A percentile compares a stretch with the other conserved stretches of the same genome.
Conservation (phyloP, 257 asterid species). For the Linderniella brevidens region DNA sequence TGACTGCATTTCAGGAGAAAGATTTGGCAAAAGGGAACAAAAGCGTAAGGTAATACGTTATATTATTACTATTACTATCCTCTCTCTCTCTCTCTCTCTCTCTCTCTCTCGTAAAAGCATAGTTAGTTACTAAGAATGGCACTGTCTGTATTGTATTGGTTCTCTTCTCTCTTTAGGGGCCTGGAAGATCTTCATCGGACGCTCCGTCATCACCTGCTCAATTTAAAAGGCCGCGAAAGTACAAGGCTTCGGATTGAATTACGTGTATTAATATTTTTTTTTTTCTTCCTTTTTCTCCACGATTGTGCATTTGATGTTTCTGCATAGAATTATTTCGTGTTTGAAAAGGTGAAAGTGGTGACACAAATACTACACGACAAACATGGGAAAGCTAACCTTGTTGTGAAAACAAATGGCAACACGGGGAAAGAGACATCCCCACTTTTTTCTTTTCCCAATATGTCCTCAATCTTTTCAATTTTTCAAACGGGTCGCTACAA, state of each 20-base stretch:
- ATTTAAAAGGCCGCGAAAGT: constrained; percentile 79
- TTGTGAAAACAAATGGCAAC: too few relatives aligned
- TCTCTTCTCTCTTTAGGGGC: constrained; percentile 32
- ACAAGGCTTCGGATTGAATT: constrained; percentile 39
- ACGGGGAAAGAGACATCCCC: too few relatives aligned
- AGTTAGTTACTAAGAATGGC: background rate
- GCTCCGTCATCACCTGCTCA: constrained; percentile 85
- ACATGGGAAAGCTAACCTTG: too few relatives aligned
- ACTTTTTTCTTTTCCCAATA: too few relatives aligned
- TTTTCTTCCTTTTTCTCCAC: background rate
- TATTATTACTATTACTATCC: too few relatives aligned
- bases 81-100: background rate
- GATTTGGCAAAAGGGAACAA: constrained; percentile 63
- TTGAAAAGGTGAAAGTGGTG: too few relatives aligned
- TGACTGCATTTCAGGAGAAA: constrained; percentile 43
- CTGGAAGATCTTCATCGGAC: constrained; percentile 58
- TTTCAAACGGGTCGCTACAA: too few relatives aligned
- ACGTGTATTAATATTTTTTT: background rate
- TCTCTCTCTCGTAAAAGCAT: background rate
- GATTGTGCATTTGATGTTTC: too few relatives aligned
- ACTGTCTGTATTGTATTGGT: background rate
- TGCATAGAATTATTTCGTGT: too few relatives aligned
- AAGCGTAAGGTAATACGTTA: constrained; percentile 59
- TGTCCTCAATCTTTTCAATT: too few relatives aligned
- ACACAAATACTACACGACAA: too few relatives aligned